A percentile compares a stretch with the other conserved stretches of the same genome.
phyloP scores from a whole-genome alignment of 371 early-diverging fungal species.

The Mucor irregularis region DNA sequence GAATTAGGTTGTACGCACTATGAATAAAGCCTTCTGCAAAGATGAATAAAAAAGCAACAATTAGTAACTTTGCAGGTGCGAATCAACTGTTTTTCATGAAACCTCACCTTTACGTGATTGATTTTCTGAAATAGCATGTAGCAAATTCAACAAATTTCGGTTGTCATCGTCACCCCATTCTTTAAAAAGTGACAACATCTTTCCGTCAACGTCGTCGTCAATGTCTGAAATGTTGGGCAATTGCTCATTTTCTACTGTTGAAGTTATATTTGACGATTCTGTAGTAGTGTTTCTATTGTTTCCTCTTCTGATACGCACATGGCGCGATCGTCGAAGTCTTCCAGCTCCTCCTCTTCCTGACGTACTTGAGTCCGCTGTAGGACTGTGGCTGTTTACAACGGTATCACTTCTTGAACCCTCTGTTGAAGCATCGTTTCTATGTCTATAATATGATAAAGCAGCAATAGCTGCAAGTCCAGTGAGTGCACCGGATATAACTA shows the following conservation, averaged over 20 bases:
- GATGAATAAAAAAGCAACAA: background rate
- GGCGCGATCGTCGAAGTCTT: conserved; percentile 34
- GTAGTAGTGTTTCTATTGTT: background rate
- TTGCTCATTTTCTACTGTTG: background rate
- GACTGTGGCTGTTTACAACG: background rate
- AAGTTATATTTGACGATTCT: too few species aligned
- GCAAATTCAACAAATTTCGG: conserved; percentile 69
- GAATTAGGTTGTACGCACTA: conserved; percentile 46
- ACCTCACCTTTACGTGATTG: conserved; percentile 79
- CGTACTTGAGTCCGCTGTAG: background rate
- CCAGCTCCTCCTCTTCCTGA: background rate
- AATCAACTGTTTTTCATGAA: background rate
- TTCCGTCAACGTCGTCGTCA: conserved; percentile 33
- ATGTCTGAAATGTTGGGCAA: conserved; percentile 13
- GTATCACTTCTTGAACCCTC: too few species aligned
- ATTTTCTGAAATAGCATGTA: conserved; percentile 87
- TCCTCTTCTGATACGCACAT: conserved; percentile 34
- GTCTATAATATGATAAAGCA: conserved; percentile 10
- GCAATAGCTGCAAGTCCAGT: conserved; percentile 21
- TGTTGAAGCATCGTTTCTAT: background rate
- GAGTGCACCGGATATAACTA: conserved; percentile 18
- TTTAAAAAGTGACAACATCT: conserved; percentile 25
- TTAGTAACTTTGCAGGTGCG: background rate
- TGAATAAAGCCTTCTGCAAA: conserved; percentile 78
- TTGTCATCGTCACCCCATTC: conserved; percentile 58